phyloP scores from a whole-genome alignment of 78 protist genomes.

The Monosiga brevicollis region DNA sequence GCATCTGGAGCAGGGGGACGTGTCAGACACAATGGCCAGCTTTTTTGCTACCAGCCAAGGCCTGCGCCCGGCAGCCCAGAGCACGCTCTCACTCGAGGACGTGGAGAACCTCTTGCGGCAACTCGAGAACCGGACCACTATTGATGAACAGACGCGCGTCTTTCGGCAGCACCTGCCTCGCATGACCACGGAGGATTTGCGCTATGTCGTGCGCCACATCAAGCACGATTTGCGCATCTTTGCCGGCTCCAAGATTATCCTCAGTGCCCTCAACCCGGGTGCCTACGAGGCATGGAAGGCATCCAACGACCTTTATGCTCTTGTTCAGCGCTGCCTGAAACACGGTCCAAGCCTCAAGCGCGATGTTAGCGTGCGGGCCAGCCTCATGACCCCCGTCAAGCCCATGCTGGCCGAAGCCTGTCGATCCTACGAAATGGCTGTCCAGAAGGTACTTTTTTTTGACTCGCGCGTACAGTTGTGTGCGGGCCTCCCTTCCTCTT shows the following conservation, averaged over 20 bases:
- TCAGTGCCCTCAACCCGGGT: background rate
- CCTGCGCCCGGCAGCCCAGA: background rate
- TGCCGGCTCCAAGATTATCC: background rate
- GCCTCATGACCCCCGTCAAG: slow-evolving; percentile 54
- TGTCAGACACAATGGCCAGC: slow-evolving; percentile 37
- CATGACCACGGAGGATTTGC: background rate
- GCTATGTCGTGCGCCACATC: background rate
- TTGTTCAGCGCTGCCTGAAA: background rate
- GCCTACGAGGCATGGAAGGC: background rate
- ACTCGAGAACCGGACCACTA: background rate
- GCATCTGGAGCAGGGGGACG: slow-evolving; percentile 50
- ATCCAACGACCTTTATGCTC: background rate
- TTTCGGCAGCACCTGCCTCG: background rate
- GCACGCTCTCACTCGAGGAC: background rate
- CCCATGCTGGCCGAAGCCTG: slow-evolving; percentile 73
- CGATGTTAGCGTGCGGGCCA: background rate
- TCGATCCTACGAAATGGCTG: background rate
- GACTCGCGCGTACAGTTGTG: too few relatives aligned
- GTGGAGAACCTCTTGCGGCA: slow-evolving; percentile 25
- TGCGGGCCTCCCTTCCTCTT: too few relatives aligned
- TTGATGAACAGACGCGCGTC: background rate
- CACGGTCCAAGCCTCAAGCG: background rate
- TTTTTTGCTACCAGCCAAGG: background rate
- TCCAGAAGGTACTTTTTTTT: slow-evolving; percentile 9
- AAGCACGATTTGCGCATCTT: slow-evolving; percentile 16